phyloP scores from a whole-genome alignment of 2,329 filamentous ascomycete genomes.

The Stagonosporopsis rhizophila region DNA sequence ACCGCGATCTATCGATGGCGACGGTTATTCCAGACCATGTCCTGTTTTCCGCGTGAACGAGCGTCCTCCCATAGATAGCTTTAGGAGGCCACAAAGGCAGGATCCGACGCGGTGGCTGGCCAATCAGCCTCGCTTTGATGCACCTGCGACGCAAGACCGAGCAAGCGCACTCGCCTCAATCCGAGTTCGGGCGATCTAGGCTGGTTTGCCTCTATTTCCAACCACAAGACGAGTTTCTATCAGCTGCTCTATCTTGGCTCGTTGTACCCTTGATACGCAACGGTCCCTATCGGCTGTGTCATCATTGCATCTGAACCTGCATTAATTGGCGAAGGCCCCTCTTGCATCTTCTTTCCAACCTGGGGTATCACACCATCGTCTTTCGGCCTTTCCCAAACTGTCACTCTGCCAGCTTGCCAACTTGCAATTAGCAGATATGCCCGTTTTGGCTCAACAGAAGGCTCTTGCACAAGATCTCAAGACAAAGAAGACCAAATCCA shows the following conservation, averaged over 20 bases:
- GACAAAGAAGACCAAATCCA: slow-evolving; percentile 46
- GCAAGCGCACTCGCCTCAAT: slow-evolving; percentile 17
- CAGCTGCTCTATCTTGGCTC: slow-evolving; percentile 38
- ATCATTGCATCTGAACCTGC: slow-evolving; percentile 24
- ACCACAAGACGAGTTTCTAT: slow-evolving; percentile 36
- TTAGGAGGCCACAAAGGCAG: slow-evolving; percentile 13
- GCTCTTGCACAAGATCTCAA: slow-evolving; percentile 36
- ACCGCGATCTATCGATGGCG: slow-evolving; percentile 17
- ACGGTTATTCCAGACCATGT: slow-evolving; percentile 18
- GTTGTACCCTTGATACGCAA: slow-evolving; percentile 34
- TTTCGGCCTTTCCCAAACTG: slow-evolving; percentile 25
- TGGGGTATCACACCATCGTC: slow-evolving; percentile 30
- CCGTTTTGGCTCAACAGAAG: slow-evolving; percentile 39
- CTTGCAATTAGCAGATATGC: slow-evolving; percentile 32
- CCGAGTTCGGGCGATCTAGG: slow-evolving; percentile 35
- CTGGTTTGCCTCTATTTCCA: slow-evolving; percentile 22
- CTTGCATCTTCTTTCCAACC: slow-evolving; percentile 17
- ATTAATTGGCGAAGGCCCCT: slow-evolving; percentile 21
- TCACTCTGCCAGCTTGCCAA: slow-evolving; percentile 3
- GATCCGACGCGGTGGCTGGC: slow-evolving; percentile 15
- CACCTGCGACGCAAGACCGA: slow-evolving; percentile 23
- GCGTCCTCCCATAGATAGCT: slow-evolving; percentile 37
- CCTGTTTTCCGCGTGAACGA: slow-evolving; percentile 36
- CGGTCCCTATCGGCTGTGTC: slow-evolving; percentile 38
- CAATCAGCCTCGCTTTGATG: slow-evolving; percentile 32